Evolutionary conservation across 257 asterid genomes (phyloP).

Genomic region (Solanum clarkiae): DNA sequence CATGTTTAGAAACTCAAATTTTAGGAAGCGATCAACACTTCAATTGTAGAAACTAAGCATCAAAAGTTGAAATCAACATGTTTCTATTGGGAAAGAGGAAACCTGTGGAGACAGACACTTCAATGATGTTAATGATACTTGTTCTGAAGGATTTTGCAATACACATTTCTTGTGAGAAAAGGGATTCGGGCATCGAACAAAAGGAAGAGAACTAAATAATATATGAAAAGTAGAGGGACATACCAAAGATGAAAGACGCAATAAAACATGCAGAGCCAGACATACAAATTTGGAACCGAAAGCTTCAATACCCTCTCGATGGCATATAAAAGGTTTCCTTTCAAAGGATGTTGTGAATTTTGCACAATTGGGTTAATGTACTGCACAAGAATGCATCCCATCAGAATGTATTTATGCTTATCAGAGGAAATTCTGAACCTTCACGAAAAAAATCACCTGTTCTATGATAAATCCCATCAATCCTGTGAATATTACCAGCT

Average conservation of each 20-base stretch:
- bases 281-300: constrained; percentile 88
- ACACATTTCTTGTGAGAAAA: neutral
- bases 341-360: constrained; percentile 91
- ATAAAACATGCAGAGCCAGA: constrained; percentile 99
- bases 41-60: neutral
- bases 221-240: constrained; percentile 14
- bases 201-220: neutral
- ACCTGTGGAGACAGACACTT: neutral
- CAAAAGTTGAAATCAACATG: neutral
- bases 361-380: constrained; percentile 88
- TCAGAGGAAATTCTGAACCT: neutral
- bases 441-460: constrained; percentile 44
- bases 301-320: constrained; percentile 97
- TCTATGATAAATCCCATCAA: constrained; percentile 87
- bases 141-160: neutral
- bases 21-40: neutral
- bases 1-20: neutral
- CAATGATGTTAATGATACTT: neutral
- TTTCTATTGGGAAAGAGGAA: neutral
- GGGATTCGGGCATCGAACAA: neutral
- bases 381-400: constrained; percentile 38
- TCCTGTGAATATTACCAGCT: constrained; percentile 80
- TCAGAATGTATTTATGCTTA: neutral
- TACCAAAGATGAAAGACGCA: constrained; percentile 97
- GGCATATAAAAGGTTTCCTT: constrained; percentile 78